These are phyloP conservation scores for Glaciozyma martinii DNA, from an alignment of 768 basidiomycete species.

Conservation along the genomic window DNA sequence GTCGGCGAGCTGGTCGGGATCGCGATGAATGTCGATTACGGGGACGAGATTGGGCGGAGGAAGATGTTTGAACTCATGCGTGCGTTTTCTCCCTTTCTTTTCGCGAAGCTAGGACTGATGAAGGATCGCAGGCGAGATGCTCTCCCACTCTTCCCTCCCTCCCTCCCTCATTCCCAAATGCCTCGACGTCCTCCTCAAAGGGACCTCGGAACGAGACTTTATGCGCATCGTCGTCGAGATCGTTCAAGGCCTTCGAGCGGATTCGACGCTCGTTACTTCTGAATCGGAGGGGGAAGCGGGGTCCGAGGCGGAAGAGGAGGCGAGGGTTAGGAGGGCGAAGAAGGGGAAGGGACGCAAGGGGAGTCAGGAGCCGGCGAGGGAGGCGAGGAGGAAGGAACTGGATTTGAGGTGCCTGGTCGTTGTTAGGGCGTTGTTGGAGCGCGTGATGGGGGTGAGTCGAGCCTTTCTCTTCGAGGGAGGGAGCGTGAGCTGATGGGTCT, in stretches of 20 bases:
- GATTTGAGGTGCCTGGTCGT: slow-evolving; percentile 67
- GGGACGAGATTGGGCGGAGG: slow-evolving; percentile 80
- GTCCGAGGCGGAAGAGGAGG: slow-evolving; percentile 10
- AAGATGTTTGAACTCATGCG: slow-evolving; percentile 81
- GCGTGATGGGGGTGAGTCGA: slow-evolving; percentile 65
- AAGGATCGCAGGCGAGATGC: slow-evolving; percentile 58
- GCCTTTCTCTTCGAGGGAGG: too few species aligned
- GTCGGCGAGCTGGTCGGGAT: slow-evolving; percentile 73
- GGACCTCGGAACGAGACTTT: slow-evolving; percentile 68
- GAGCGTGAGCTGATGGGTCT: not conserved
- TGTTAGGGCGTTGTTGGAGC: slow-evolving; percentile 74
- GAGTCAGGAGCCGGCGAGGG: slow-evolving; percentile 32
- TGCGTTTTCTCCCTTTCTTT: slow-evolving; percentile 42
- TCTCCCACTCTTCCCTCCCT: slow-evolving; percentile 61
- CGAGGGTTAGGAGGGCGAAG: slow-evolving; percentile 9
- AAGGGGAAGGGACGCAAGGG: not conserved
- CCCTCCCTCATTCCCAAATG: slow-evolving; percentile 60
- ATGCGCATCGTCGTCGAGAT: slow-evolving; percentile 83
- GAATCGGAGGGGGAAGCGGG: slow-evolving; percentile 35
- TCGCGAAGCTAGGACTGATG: not conserved
- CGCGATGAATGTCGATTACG: slow-evolving; percentile 73
- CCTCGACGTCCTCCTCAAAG: slow-evolving; percentile 69
- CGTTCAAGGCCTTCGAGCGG: slow-evolving; percentile 60
- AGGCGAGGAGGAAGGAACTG: slow-evolving; percentile 53
- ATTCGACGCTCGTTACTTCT: slow-evolving; percentile 28